Conservation (phyloP, 1,284 basidiomycete species). For the Pulveroboletus sp. region DNA sequence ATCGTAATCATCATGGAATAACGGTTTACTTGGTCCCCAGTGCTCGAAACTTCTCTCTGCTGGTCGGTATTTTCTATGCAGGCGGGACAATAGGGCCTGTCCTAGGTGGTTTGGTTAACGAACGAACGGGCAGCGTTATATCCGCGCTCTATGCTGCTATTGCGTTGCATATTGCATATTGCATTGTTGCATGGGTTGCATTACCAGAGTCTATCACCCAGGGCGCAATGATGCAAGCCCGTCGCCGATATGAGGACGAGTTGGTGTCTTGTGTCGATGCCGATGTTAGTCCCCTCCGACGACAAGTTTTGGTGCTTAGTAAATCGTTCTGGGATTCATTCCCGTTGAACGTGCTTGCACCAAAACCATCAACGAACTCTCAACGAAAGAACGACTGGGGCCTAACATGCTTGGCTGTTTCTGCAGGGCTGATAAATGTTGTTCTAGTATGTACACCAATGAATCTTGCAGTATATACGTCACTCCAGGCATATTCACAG, state of each 20-base stretch:
- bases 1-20: not conserved
- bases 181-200: not conserved
- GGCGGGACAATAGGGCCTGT: not conserved
- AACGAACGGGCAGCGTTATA: not conserved
- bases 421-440: not conserved
- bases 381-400: no score
- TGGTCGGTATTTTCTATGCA: not conserved
- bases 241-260: not conserved
- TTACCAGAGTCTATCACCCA: not conserved
- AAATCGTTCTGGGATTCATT: no score
- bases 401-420: not conserved
- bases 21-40: not conserved
- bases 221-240: not conserved
- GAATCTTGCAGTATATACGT: no score
- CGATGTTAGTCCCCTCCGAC: no score
- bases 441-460: not conserved
- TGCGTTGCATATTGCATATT: not conserved
- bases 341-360: no score
- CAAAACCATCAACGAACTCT: no score
- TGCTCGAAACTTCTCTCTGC: slow-evolving; percentile 4
- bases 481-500: not conserved
- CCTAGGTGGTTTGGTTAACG: not conserved
- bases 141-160: not conserved
- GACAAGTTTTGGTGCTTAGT: no score
- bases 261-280: no score